A percentile compares a stretch with the other conserved stretches of the same genome.
Evolutionary conservation across 2,329 filamentous ascomycete species (phyloP).

Genomic region (Hysterium pulicare): DNA sequence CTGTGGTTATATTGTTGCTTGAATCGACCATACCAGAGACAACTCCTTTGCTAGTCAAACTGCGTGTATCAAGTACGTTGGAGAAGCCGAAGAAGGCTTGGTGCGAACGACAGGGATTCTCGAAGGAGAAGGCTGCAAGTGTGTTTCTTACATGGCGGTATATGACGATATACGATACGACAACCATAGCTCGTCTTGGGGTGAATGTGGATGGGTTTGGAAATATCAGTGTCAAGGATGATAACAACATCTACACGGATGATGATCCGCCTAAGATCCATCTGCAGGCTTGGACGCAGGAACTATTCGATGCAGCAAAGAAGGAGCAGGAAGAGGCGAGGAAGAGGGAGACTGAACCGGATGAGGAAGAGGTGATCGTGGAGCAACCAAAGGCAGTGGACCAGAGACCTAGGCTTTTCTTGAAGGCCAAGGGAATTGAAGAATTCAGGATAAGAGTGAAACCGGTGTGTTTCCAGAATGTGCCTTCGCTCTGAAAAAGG

Average conservation of each 20-base stretch:
- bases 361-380: conserved; percentile 19
- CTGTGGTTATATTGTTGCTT: conserved; percentile 63
- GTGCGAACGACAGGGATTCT: conserved; percentile 60
- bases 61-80: conserved; percentile 65
- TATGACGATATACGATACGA: conserved; percentile 69
- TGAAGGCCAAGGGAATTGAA: conserved; percentile 50
- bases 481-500: neutral
- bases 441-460: conserved; percentile 52
- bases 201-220: conserved; percentile 50
- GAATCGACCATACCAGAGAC: conserved; percentile 63
- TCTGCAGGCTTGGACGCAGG: conserved; percentile 73
- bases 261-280: conserved; percentile 58
- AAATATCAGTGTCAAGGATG: conserved; percentile 32
- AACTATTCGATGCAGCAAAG: conserved; percentile 56
- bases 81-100: conserved; percentile 66
- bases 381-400: conserved; percentile 8
- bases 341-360: conserved; percentile 14
- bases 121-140: conserved; percentile 46
- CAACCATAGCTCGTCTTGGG: conserved; percentile 49
- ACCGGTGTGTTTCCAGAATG: conserved; percentile 36
- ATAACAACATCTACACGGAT: conserved; percentile 51
- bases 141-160: conserved; percentile 79
- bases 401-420: conserved; percentile 42
- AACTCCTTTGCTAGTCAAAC: conserved; percentile 59
- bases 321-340: conserved; percentile 21